These are phyloP conservation scores for Candida ponderosae DNA, from an alignment of 805 yeast genomes.

Conservation along the genomic window DNA sequence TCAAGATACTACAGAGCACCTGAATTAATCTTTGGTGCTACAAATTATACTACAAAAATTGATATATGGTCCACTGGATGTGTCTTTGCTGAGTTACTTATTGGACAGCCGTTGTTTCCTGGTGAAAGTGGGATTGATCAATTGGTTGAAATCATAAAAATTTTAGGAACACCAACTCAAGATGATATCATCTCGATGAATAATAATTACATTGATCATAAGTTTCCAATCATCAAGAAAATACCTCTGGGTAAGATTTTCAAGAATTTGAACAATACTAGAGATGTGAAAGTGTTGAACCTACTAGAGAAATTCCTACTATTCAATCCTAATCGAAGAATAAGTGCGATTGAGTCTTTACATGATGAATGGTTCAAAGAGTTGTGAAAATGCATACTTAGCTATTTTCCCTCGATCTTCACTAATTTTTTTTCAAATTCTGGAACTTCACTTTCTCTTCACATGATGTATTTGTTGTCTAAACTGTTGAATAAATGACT, in stretches of 20 bases:
- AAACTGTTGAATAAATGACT: too few relatives aligned
- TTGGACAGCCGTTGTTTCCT: slow-evolving; percentile 96
- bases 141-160: slow-evolving; percentile 91
- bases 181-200: slow-evolving; percentile 93
- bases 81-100: slow-evolving; percentile 92
- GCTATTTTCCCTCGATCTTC: background rate
- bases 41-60: slow-evolving; percentile 91
- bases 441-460: too few relatives aligned
- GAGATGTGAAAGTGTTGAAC: slow-evolving; percentile 40
- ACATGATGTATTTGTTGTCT: too few relatives aligned
- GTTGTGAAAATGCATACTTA: slow-evolving; percentile 24
- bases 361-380: slow-evolving; percentile 49
- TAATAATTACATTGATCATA: slow-evolving; percentile 95
- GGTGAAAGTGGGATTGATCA: slow-evolving; percentile 98
- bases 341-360: slow-evolving; percentile 48
- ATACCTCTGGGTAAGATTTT: slow-evolving; percentile 65
- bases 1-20: slow-evolving; percentile 97
- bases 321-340: slow-evolving; percentile 62
- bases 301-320: slow-evolving; percentile 51
- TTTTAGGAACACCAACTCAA: slow-evolving; percentile 89
- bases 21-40: slow-evolving; percentile 93
- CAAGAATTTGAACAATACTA: slow-evolving; percentile 35
- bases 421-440: too few relatives aligned
- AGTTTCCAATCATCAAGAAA: slow-evolving; percentile 82
- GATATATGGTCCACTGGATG: slow-evolving; percentile 98